Base-by-base conservation (phyloP, 306 rosid species). In the Morella rubra region DNA sequence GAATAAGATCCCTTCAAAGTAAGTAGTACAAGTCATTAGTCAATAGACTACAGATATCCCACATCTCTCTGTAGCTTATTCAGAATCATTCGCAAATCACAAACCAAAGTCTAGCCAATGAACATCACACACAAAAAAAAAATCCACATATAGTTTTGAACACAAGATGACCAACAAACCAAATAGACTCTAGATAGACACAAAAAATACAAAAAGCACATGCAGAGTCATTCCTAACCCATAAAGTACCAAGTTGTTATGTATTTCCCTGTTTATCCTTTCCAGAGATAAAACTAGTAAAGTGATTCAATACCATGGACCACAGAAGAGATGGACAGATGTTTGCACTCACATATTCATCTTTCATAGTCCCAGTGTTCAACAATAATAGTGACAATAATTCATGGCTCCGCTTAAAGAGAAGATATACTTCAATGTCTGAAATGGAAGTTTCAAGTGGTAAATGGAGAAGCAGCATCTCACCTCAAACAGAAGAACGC, bases 401-500 rank as follows among this genome's bases (percentile, higher is more conserved):
- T 24, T 55, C 66, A 64, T 82, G 20, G 69, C 47, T 13, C 44
- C 69, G 71, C 76, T 72, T 72, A 67, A 61, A 55, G 69, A 44
- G 53, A 80, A 72, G 64, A 67, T 72, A 55, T 32, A 50, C 45
- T 41, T 70, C 7, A 32, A 71, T 62, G 68, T 45, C 76, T 60
- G 8, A 64, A 51, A 59, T 22, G 47, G 55, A 80, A 83, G 68
- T 15, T 32, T 79, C 80, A 62, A 78, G 27, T 12, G 24, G 76
- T 73, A 62, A 71, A 56, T 49, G 71, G 62, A 72, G 71, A 66
- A 56, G 82, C 62, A 51, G 71, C 79, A 76, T 74, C 84, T 73
- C 72, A 94, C 98, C 98, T 94, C 98, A 32, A 94, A 94, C 77
- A 94, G 89, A 76, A 94, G 88, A 75, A 94, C 93, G 64, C 98